Percentiles rank a stretch among this genome's conserved stretches.
These are phyloP conservation scores for Jacaranda copaia DNA, from an alignment of 257 asterid genomes.

Conservation along the genomic window DNA sequence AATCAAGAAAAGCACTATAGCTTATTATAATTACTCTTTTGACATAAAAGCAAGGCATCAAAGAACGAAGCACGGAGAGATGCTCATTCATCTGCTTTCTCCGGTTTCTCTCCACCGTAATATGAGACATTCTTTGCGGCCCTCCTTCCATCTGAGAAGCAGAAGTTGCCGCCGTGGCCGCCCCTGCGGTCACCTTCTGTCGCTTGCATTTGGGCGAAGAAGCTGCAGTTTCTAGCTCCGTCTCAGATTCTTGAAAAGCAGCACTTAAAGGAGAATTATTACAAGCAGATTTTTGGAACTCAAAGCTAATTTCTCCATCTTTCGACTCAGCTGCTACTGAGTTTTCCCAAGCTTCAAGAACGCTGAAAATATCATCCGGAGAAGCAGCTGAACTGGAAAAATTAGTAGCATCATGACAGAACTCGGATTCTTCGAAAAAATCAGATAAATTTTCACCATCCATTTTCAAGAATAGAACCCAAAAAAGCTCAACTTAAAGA, in stretches of 20 bases:
- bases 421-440: slow-evolving; percentile 48
- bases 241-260: slow-evolving; percentile 33
- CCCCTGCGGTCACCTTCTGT: slow-evolving; percentile 42
- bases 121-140: slow-evolving; percentile 59
- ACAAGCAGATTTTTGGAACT: slow-evolving; percentile 49
- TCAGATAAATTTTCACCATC: slow-evolving; percentile 56
- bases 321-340: slow-evolving; percentile 29
- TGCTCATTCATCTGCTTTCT: slow-evolving; percentile 88
- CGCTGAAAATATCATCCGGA: slow-evolving; percentile 71
- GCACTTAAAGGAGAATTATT: neutral
- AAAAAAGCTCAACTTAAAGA: neutral
- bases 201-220: slow-evolving; percentile 46
- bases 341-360: slow-evolving; percentile 69
- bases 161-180: neutral
- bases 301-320: slow-evolving; percentile 27
- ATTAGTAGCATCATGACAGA: neutral
- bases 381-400: slow-evolving; percentile 37
- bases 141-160: slow-evolving; percentile 32
- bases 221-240: slow-evolving; percentile 41
- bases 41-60: slow-evolving; percentile 86
- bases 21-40: slow-evolving; percentile 55
- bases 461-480: slow-evolving; percentile 39
- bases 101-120: slow-evolving; percentile 83
- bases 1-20: slow-evolving; percentile 3
- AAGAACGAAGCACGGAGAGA: slow-evolving; percentile 70